Evolutionary conservation across 345 rosid species (phyloP), one percentile per base, ranked within the genome.

Genomic region (Litchi chinensis): DNA sequence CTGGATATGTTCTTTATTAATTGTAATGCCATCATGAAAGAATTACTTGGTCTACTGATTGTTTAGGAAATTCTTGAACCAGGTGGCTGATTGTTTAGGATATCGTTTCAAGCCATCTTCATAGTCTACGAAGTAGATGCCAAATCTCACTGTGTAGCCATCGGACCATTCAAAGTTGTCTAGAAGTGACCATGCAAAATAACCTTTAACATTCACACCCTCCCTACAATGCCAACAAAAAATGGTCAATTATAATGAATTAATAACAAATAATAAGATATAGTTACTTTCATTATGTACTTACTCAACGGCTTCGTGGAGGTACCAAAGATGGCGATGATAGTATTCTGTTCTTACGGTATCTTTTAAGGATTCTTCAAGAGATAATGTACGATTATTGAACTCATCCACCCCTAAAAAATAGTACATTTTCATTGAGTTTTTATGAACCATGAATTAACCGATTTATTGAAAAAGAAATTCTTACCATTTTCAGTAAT

Each of bases 401-500:
- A 60, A 48, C 19, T 67, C 74, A 15, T 39, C 80, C 40, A 32
- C 13, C 52, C 63, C 41, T 0, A 39, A 64, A n/a, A 13, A 21
- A 5, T 60, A 56, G 0, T 22, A 10, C 22, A 4, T 1, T 2
- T 19, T 67, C 19, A 32, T 41, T 74, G 68, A 39, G 2, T 0
- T n/a, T 32, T 63, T 16, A 10, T 0, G 10, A 12, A 26, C n/a
- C 16, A 26, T 6, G 10, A 18, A 60, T n/a, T 2, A 63, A 46
- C 8, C 15, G 46, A 37, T 10, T 46, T 3, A n/a, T 7, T 21
- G 13, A 37, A 6, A 13, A 3, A 41, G 8, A 41, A 12, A 13
- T 11, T 5, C 57, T 79, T 81, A 90, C 93, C 93, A 64, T 87
- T 90, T 70, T 88, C 93, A 89, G 89, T 11, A 76, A 79, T 46